phyloP scores from a whole-genome alignment of 2,329 filamentous ascomycete species.

The Pseudogymnoascus sp. region DNA sequence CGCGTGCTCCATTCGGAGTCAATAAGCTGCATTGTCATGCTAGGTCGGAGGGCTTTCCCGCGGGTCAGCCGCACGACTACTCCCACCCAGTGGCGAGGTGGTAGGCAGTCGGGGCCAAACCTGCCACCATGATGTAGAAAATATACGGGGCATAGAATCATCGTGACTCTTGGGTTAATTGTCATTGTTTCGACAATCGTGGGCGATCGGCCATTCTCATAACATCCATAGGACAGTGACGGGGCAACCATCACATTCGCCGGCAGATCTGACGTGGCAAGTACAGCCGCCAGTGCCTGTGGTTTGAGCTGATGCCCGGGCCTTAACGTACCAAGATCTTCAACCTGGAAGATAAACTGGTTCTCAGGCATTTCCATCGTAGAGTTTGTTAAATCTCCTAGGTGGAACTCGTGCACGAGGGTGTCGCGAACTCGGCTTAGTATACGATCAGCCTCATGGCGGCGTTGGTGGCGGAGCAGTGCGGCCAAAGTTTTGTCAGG shows the following conservation, averaged over 20 bases:
- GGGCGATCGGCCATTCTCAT: neutral
- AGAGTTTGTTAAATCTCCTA: neutral
- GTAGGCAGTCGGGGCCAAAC: too few relatives aligned
- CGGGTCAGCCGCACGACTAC: neutral
- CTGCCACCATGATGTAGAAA: too few relatives aligned
- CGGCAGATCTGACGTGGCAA: neutral
- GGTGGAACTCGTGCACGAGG: too few relatives aligned
- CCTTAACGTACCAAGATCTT: too few relatives aligned
- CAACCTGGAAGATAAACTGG: neutral
- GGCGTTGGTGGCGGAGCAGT: too few relatives aligned
- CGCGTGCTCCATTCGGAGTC: neutral
- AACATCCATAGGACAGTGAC: too few relatives aligned
- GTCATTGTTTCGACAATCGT: neutral
- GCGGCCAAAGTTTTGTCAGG: too few relatives aligned
- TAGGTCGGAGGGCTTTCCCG: neutral
- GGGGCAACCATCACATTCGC: too few relatives aligned
- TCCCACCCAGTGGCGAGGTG: neutral
- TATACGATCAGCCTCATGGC: too few relatives aligned
- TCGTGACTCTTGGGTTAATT: neutral
- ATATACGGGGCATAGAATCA: neutral
- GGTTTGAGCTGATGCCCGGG: too few relatives aligned
- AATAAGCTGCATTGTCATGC: neutral
- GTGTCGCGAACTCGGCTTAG: too few relatives aligned
- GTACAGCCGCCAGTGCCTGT: too few relatives aligned
- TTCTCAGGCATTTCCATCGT: neutral